Conservation (phyloP, 352 stramenopile species). For the Lagenidium sp. region DNA sequence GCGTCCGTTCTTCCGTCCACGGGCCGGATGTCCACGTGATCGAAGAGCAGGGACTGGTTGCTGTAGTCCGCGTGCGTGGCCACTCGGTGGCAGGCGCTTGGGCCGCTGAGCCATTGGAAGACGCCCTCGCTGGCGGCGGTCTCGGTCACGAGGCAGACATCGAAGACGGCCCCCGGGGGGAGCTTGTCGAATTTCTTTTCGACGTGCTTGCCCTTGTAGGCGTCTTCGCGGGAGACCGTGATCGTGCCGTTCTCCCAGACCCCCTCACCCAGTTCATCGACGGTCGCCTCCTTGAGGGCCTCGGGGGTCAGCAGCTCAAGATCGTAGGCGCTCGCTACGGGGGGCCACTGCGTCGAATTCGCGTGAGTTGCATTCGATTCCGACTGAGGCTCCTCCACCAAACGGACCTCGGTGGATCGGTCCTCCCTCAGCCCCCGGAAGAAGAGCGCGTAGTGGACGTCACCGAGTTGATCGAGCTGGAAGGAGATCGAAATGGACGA, state of each 20-base stretch:
- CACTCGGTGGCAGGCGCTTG: slow-evolving; percentile 31
- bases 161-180: slow-evolving; percentile 53
- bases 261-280: slow-evolving; percentile 47
- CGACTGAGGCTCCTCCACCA: slow-evolving; percentile 8
- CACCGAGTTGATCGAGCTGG: slow-evolving; percentile 39
- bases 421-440: slow-evolving; percentile 35
- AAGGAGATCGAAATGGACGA: slow-evolving; percentile 44
- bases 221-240: slow-evolving; percentile 56
- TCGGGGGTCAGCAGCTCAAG: slow-evolving; percentile 28
- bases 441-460: slow-evolving; percentile 73
- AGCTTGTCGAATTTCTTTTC: slow-evolving; percentile 61
- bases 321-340: slow-evolving; percentile 31
- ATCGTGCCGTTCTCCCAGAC: slow-evolving; percentile 76
- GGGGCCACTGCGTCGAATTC: slow-evolving; percentile 24
- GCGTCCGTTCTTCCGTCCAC: slow-evolving; percentile 30
- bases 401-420: slow-evolving; percentile 2
- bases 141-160: slow-evolving; percentile 66
- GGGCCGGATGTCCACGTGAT: slow-evolving; percentile 34
- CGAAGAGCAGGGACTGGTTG: slow-evolving; percentile 55
- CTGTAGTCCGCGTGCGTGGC: slow-evolving; percentile 69
- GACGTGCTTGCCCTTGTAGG: slow-evolving; percentile 27
- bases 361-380: not conserved
- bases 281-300: slow-evolving; percentile 34
- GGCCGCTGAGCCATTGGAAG: slow-evolving; percentile 33
- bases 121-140: slow-evolving; percentile 58